phyloP scores from a whole-genome alignment of 441 rosid genomes.

The Biscutella laevigata region DNA sequence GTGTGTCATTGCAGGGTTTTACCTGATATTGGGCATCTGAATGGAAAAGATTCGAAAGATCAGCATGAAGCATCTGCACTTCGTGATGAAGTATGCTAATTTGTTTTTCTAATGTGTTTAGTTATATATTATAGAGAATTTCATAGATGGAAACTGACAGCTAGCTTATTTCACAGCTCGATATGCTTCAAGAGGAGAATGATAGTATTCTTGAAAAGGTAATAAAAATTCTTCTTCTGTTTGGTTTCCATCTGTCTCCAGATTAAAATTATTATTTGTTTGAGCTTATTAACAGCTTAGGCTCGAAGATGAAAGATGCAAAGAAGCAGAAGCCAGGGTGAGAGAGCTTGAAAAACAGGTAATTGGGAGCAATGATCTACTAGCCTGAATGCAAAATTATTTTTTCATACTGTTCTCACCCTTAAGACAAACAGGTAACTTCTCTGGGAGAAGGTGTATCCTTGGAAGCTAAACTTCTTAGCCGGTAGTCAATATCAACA shows the following conservation, averaged over 20 bases:
- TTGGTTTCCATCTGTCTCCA: background rate
- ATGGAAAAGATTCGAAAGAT: slow-evolving; percentile 33
- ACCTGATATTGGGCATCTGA: slow-evolving; percentile 31
- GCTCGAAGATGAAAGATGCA: slow-evolving; percentile 81
- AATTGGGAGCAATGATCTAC: background rate
- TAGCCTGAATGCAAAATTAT: background rate
- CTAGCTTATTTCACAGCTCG: slow-evolving; percentile 36
- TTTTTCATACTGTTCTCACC: slow-evolving; percentile 6
- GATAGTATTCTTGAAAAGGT: slow-evolving; percentile 57
- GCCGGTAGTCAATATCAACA: slow-evolving; percentile 39
- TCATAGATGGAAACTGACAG: slow-evolving; percentile 2
- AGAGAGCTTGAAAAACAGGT: slow-evolving; percentile 96
- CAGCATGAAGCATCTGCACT: slow-evolving; percentile 66
- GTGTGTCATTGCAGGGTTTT: slow-evolving; percentile 35
- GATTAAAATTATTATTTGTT: background rate
- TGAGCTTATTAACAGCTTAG: slow-evolving; percentile 56
- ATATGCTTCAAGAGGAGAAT: slow-evolving; percentile 70
- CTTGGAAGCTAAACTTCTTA: slow-evolving; percentile 66
- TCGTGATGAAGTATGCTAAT: slow-evolving; percentile 51
- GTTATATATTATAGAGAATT: background rate
- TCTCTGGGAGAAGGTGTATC: slow-evolving; percentile 64
- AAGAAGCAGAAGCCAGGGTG: slow-evolving; percentile 82
- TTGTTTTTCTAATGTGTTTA: background rate
- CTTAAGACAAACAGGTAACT: slow-evolving; percentile 33
- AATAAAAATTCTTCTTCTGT: slow-evolving; percentile 2